Conservation (phyloP, 2,329 filamentous ascomycete species). For the Zymoseptoria crescenta region DNA sequence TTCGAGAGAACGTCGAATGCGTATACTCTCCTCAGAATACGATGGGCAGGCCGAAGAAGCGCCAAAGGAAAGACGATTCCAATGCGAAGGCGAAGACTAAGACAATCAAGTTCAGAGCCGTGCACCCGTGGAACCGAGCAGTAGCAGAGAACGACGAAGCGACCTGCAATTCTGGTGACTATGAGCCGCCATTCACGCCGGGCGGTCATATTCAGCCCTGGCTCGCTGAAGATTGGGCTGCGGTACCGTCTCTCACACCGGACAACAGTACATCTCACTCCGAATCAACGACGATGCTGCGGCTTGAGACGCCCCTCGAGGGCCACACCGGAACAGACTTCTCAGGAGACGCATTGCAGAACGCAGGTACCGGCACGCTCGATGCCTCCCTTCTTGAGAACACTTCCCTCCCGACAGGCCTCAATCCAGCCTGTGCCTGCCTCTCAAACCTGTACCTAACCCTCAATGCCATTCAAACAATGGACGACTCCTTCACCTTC, state of each 20-base stretch:
- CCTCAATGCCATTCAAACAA: slow-evolving; percentile 35
- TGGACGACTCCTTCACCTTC: slow-evolving; percentile 32
- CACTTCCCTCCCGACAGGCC: slow-evolving; percentile 7
- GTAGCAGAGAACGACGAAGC: neutral
- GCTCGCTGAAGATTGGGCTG: slow-evolving; percentile 1
- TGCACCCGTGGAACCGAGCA: neutral
- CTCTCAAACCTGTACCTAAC: slow-evolving; percentile 41
- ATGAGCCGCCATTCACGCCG: slow-evolving; percentile 14
- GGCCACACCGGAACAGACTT: slow-evolving; percentile 1
- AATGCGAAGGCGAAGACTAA: neutral
- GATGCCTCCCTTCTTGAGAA: slow-evolving; percentile 9
- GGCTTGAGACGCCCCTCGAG: slow-evolving; percentile 6
- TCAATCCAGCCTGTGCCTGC: slow-evolving; percentile 33
- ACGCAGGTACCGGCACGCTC: neutral
- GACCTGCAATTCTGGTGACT: slow-evolving; percentile 2
- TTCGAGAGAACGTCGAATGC: slow-evolving; percentile 35
- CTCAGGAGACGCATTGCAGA: neutral
- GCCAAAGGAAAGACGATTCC: slow-evolving; percentile 27
- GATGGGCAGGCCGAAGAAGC: slow-evolving; percentile 46
- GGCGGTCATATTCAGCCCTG: slow-evolving; percentile 19
- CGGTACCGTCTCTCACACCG: slow-evolving; percentile 16
- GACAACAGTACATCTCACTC: slow-evolving; percentile 13
- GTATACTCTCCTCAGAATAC: slow-evolving; percentile 42
- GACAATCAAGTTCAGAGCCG: neutral
- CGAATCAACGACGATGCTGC: slow-evolving; percentile 12